Conservation (phyloP, 2,329 filamentous ascomycete genomes). For the Fusarium camptoceras region DNA sequence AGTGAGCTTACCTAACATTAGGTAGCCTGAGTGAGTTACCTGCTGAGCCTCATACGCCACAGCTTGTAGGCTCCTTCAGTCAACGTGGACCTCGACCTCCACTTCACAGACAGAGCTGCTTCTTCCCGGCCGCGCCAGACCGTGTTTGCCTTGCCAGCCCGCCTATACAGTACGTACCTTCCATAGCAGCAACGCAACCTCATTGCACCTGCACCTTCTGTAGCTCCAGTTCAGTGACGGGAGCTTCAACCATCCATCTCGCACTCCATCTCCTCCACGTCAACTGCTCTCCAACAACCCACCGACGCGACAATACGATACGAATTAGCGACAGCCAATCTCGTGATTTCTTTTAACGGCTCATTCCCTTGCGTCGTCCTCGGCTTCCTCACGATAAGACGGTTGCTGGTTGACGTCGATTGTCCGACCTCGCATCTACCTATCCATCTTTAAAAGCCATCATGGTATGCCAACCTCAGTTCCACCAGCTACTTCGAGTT, state of each 20-base stretch:
- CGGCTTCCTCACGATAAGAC: constrained; percentile 26
- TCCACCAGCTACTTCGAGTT: neutral
- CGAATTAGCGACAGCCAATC: constrained; percentile 15
- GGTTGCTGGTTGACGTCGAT: constrained; percentile 41
- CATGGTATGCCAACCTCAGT: constrained; percentile 47
- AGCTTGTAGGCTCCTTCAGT: constrained; percentile 27
- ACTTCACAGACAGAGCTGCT: neutral
- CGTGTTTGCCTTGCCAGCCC: constrained; percentile 56
- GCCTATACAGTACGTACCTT: constrained; percentile 37
- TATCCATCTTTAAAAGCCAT: constrained; percentile 36
- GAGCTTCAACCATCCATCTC: constrained; percentile 42
- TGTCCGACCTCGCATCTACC: constrained; percentile 38
- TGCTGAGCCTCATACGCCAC: constrained; percentile 34
- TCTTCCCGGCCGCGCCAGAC: constrained; percentile 54
- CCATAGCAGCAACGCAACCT: constrained; percentile 28
- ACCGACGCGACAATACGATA: constrained; percentile 18
- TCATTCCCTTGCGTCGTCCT: neutral
- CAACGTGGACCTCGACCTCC: constrained; percentile 35
- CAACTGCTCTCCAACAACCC: constrained; percentile 15
- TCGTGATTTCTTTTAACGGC: neutral
- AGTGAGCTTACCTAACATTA: neutral
- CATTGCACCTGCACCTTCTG: constrained; percentile 34
- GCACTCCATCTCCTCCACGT: constrained; percentile 36
- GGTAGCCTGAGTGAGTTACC: neutral
- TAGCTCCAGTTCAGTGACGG: constrained; percentile 36